Evolutionary conservation across 352 stramenopile species (phyloP), one percentile per base, ranked within the genome.

Genomic region (Globisporangium rhizosaccharum): DNA sequence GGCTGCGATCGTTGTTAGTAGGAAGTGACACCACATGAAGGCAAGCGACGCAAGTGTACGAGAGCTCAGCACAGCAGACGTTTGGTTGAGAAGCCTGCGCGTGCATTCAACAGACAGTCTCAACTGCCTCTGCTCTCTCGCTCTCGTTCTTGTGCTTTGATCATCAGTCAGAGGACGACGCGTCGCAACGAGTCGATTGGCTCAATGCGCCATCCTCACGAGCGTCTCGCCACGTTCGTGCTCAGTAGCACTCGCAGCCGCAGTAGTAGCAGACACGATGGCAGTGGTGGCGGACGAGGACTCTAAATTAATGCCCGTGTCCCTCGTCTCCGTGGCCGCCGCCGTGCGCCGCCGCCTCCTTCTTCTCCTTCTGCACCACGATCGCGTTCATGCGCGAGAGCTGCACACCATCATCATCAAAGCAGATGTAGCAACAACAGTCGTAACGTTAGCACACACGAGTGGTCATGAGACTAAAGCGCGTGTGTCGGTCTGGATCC

Each of bases 301-400:
- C 1, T 53, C 44, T 66, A 73, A 65, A 68, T 80, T 73, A 82
- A 68, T 82, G 73, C 7, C 70, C 68, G 48, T 88, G 75, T 56
- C 57, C 70, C 36, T 86, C 64, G 51, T 76, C 66, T 42, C 62
- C 49, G 52, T 57, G 41, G 18, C 62, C 66, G 28, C 70, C 70
- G 37, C 71, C 46, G 56, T 71, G 71, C 48, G 73, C 75, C 47
- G 73, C 69, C 58, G 82, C 83, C 46, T 88, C 78, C 37, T 87
- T 68, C 61, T 84, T 81, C 57, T 90, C 79, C 70, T 92, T 87
- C 66, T 94, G 78, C 23, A 85, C 73, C 46, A 81, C 76, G 54
- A 94, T 76, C 37, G 80, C 73, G 73, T 92, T 94, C 84, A 94
- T 90, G 61, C 84, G 84, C 51, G 80, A 80, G 56, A 94, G 76